These are phyloP conservation scores for Lipomyces sp. DNA, from an alignment of 805 yeast species.

Conservation along the genomic window DNA sequence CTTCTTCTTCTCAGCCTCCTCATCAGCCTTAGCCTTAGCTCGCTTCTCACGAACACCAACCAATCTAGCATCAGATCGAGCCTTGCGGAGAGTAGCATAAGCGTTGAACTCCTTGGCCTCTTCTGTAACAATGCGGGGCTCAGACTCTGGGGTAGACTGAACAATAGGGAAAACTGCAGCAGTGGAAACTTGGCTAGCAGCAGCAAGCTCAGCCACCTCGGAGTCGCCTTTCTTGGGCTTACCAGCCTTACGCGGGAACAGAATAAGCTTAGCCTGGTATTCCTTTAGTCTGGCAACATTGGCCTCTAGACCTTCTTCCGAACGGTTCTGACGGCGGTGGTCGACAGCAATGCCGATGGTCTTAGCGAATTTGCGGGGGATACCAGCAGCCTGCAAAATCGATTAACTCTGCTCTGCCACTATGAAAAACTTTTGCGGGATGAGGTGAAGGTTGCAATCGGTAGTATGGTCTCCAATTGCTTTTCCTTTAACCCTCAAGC, in stretches of 20 bases:
- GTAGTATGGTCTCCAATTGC: too few relatives aligned
- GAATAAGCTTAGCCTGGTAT: constrained; percentile 92
- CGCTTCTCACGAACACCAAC: constrained; percentile 97
- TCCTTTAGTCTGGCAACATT: constrained; percentile 97
- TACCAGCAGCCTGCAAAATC: constrained; percentile 72
- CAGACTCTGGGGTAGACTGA: constrained; percentile 72
- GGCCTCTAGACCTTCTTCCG: constrained; percentile 89
- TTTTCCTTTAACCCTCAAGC: not conserved
- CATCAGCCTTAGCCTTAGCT: constrained; percentile 98
- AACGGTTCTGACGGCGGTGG: constrained; percentile 99
- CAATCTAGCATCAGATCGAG: constrained; percentile 92
- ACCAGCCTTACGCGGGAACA: constrained; percentile 90
- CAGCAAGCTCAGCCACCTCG: constrained; percentile 65
- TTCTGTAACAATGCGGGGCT: constrained; percentile 82
- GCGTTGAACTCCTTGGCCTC: constrained; percentile 76
- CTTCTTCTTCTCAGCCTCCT: constrained; percentile 93
- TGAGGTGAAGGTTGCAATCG: not conserved
- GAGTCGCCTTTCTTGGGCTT: constrained; percentile 55
- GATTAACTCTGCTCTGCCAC: not conserved
- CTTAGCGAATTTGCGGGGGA: constrained; percentile 93
- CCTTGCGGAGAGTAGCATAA: constrained; percentile 92
- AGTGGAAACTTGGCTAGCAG: constrained; percentile 67
- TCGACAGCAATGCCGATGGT: constrained; percentile 98
- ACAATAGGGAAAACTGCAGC: constrained; percentile 90
- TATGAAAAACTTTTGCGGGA: not conserved